Percentiles rank a stretch among this genome's conserved stretches.
phyloP scores from a whole-genome alignment of 139 green algal species.

The Chlorella sorokiniana region DNA sequence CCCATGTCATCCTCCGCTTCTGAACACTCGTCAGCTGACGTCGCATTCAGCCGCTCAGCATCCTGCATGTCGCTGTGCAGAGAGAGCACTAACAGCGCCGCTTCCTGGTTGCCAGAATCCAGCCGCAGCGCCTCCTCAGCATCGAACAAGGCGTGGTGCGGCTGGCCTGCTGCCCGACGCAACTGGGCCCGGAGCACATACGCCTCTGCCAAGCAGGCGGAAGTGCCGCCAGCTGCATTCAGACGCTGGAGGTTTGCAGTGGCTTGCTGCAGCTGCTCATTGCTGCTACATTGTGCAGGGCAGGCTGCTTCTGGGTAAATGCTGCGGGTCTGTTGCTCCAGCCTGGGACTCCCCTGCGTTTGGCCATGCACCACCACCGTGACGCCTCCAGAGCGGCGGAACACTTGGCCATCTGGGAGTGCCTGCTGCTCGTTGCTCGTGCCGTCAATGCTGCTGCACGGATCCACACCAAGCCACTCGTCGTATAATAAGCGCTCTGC shows the following conservation, averaged over 20 bases:
- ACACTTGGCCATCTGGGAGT: not conserved
- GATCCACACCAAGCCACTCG: not conserved
- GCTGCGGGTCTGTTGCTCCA: not conserved
- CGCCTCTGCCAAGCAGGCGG: not conserved
- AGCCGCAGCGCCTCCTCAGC: constrained; percentile 30
- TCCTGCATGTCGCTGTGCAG: not conserved
- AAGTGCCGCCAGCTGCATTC: not conserved
- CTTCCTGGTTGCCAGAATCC: not conserved
- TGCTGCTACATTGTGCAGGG: not conserved
- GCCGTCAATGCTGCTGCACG: not conserved
- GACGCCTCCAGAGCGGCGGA: not conserved
- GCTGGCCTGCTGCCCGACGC: not conserved
- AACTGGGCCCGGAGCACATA: constrained; percentile 11
- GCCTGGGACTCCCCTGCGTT: not conserved
- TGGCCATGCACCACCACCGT: constrained; percentile 39
- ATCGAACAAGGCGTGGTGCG: constrained; percentile 42
- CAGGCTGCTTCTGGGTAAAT: not conserved
- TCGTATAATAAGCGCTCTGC: constrained; percentile 25
- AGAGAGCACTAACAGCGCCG: not conserved
- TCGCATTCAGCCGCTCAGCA: not conserved
- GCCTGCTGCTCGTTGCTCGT: not conserved
- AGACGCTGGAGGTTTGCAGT: not conserved
- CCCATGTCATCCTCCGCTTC: not conserved
- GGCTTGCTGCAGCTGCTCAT: not conserved
- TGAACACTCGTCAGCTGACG: not conserved